Conservation (phyloP, 768 basidiomycete genomes). For the Russula compacta region DNA sequence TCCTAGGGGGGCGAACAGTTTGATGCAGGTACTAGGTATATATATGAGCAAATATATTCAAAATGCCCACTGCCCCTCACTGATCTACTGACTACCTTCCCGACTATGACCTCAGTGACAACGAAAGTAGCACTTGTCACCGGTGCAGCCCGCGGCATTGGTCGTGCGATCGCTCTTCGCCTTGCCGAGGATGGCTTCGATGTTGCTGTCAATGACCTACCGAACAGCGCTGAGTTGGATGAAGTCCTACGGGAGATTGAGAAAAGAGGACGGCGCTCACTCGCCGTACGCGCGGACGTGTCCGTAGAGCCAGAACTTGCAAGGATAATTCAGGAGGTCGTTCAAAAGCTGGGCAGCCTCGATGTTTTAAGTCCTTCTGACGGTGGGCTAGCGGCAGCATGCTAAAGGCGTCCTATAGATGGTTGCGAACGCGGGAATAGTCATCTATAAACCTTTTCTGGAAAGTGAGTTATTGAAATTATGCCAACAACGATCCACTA, state of each 20-base stretch:
- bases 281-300: conserved; percentile 10
- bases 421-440: conserved; percentile 18
- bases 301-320: conserved; percentile 11
- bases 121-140: conserved; percentile 21
- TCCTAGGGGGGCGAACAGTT: background rate
- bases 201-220: conserved; percentile 18
- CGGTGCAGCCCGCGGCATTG: conserved; percentile 21
- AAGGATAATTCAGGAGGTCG: conserved; percentile 1
- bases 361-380: conserved; percentile 6
- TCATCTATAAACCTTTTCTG: background rate
- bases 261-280: conserved; percentile 4
- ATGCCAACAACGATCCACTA: background rate
- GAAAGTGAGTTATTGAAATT: background rate
- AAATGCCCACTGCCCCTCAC: background rate
- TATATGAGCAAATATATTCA: background rate
- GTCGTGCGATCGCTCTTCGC: conserved; percentile 20
- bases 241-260: conserved; percentile 4
- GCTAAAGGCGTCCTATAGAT: conserved; percentile 6
- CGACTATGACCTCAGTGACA: background rate
- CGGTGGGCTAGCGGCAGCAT: background rate
- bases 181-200: conserved; percentile 21
- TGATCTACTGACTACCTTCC: background rate
- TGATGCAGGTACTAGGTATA: background rate
- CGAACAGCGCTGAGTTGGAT: background rate
- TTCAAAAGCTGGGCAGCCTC: conserved; percentile 9